Base-by-base conservation (phyloP, 1,284 basidiomycete species). In the Ganoderma boninense region DNA sequence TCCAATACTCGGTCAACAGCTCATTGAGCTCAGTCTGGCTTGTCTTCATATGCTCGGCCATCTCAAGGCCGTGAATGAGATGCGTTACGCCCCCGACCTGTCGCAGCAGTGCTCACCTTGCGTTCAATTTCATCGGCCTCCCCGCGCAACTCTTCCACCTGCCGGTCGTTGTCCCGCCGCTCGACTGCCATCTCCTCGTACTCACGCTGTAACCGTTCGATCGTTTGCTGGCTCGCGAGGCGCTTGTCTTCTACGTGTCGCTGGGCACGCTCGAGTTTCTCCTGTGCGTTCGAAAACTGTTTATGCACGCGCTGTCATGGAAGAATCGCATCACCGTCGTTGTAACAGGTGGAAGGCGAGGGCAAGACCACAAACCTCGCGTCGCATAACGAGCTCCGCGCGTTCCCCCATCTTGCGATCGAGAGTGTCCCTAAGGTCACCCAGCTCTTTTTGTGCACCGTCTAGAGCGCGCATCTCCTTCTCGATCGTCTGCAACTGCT, bases 1-100 rank as follows among this genome's bases (percentile, higher is more conserved):
- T 89, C 91, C 92, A 95, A 77, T 96, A 96, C 77, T 94, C 93
- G 20, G 87, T 82, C 56, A 96, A 82, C n/a, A 96, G 84, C 67
- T 92, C 91, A 75, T 90, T 91, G 29, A 96, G 82, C 79, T 95
- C 93, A 4, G 80, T 81, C 79, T 95, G 93, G 75, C 91, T 93
- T 70, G 85, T 85, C 77, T 87, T 89, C 66, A 94, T 80, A 76
- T 94, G 93, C 60, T 92, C 91, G 6, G 86, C 83, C 87, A 94
- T 95, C 91, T 95, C 26, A 11, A 11, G 38, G 38, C 10, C 10
- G 26, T 43, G 54, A 66, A 8, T 13, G 23, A 23, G 20, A 42
- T 62, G 23, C 8, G 38, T 26, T 62, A 6, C 23, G 13, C 40
- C 13, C 23, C 5, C n/a, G 13, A 20, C 4, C 40, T 10, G 10